Evolutionary conservation across 768 basidiomycete species (phyloP).

Genomic region (Pulveroboletus ravenelii): DNA sequence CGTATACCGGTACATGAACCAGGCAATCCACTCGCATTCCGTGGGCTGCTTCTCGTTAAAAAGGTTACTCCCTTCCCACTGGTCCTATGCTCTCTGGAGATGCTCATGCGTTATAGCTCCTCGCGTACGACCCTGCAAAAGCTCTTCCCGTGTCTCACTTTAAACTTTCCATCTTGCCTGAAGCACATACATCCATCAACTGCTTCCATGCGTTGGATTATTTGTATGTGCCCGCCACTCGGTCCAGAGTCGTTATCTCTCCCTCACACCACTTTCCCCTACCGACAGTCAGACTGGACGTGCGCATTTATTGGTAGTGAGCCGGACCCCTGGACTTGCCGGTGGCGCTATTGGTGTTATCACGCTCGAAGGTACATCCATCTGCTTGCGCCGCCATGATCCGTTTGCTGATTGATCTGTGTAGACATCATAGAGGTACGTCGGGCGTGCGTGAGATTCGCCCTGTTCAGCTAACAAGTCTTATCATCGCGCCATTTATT

Average conservation of each 20-base stretch:
- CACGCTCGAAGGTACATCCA: slow-evolving; percentile 67
- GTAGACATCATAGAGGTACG: slow-evolving; percentile 70
- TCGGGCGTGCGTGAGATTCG: slow-evolving; percentile 1
- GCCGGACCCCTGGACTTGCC: slow-evolving; percentile 71
- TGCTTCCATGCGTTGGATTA: slow-evolving; percentile 95
- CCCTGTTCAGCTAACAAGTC: background rate
- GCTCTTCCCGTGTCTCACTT: slow-evolving; percentile 71
- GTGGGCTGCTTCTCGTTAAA: slow-evolving; percentile 81
- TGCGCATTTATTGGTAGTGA: slow-evolving; percentile 85
- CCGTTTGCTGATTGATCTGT: background rate
- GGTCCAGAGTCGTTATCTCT: background rate
- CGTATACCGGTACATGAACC: slow-evolving; percentile 86
- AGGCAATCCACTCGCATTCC: slow-evolving; percentile 61
- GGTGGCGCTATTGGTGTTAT: slow-evolving; percentile 91
- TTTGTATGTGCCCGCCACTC: slow-evolving; percentile 46
- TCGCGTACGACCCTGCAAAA: slow-evolving; percentile 85
- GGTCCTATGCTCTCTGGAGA: background rate
- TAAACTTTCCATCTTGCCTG: slow-evolving; percentile 78
- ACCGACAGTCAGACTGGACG: slow-evolving; percentile 94
- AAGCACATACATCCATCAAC: slow-evolving; percentile 83
- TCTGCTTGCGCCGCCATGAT: background rate
- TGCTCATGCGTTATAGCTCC: slow-evolving; percentile 47
- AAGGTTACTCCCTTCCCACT: slow-evolving; percentile 41
- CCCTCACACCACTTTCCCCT: slow-evolving; percentile 18
- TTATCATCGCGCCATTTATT: background rate